These are phyloP conservation scores for Rhodotorula glutinis DNA, from an alignment of 1,284 basidiomycete species.

Conservation along the genomic window DNA sequence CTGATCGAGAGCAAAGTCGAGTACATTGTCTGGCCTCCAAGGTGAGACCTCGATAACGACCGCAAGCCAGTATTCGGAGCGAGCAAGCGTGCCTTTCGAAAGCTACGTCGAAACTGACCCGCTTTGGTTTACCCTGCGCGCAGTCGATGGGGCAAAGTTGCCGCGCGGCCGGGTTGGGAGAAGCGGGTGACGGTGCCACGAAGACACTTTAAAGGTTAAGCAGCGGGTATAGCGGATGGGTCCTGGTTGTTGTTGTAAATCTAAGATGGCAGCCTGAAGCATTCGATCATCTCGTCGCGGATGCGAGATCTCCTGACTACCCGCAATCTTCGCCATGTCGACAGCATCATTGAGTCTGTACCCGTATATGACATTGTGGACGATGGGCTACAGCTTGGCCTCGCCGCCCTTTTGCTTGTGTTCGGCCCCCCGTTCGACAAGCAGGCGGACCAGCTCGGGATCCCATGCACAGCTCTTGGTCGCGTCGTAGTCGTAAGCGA, in stretches of 20 bases:
- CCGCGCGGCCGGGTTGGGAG: conserved; percentile 23
- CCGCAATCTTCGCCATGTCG: too few species aligned
- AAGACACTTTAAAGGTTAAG: neutral
- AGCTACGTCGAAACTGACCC: neutral
- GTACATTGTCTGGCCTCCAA: conserved; percentile 51
- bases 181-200: conserved; percentile 15
- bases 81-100: too few species aligned
- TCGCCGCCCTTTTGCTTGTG: neutral
- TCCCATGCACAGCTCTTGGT: conserved; percentile 10
- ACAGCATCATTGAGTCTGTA: too few species aligned
- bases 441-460: conserved; percentile 1
- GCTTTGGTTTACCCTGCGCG: too few species aligned
- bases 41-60: conserved; percentile 2
- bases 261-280: neutral
- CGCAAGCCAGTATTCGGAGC: neutral
- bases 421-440: conserved; percentile 14
- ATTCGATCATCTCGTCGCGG: too few species aligned
- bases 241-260: neutral
- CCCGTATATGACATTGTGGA: too few species aligned
- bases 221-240: too few species aligned
- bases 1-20: conserved; percentile 51
- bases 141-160: conserved; percentile 23
- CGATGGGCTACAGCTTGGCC: conserved; percentile 3
- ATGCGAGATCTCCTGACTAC: too few species aligned
- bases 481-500: conserved; percentile 30